Percentiles rank a stretch among this genome's conserved stretches.
Evolutionary conservation across 106 monocot genomes (phyloP).

Genomic region (Allium sativum): DNA sequence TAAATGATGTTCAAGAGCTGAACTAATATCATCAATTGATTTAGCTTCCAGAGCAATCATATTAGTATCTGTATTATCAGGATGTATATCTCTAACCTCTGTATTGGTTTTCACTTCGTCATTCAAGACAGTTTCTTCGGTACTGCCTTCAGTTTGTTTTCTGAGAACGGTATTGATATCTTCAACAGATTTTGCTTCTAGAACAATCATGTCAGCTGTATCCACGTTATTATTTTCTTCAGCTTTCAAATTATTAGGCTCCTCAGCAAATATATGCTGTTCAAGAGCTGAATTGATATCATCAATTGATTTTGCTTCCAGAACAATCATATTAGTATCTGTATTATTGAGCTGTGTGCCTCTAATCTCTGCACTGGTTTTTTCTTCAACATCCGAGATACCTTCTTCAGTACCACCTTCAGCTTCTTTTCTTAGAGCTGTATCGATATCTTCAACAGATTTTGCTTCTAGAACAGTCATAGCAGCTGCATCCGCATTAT

Average conservation of each 20-base stretch:
- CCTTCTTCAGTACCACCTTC: slow-evolving; percentile 4
- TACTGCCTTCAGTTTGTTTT: slow-evolving; percentile 3
- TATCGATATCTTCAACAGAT: slow-evolving; percentile 15
- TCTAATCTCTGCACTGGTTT: too few relatives aligned
- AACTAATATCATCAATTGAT: slow-evolving; percentile 15
- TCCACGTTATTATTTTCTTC: not conserved
- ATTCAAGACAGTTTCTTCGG: not conserved
- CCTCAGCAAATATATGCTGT: slow-evolving; percentile 1
- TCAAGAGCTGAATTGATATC: slow-evolving; percentile 15
- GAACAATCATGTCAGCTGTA: slow-evolving; percentile 14
- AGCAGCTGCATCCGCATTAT: slow-evolving; percentile 1
- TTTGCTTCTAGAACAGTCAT: slow-evolving; percentile 24
- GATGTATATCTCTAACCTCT: slow-evolving; percentile 3
- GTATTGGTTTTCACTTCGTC: too few relatives aligned
- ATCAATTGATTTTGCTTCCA: slow-evolving; percentile 21
- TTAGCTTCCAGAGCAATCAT: slow-evolving; percentile 22
- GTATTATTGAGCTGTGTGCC: not conserved
- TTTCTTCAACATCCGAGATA: not conserved
- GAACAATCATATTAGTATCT: slow-evolving; percentile 18
- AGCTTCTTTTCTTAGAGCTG: slow-evolving; percentile 5
- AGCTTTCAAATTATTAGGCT: not conserved
- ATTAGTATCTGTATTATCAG: slow-evolving; percentile 11
- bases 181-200: slow-evolving; percentile 21
- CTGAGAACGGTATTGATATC: slow-evolving; percentile 13
- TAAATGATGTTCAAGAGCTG: slow-evolving; percentile 4